phyloP scores from a whole-genome alignment of 257 asterid genomes.

The Cynanchum wilfordii region DNA sequence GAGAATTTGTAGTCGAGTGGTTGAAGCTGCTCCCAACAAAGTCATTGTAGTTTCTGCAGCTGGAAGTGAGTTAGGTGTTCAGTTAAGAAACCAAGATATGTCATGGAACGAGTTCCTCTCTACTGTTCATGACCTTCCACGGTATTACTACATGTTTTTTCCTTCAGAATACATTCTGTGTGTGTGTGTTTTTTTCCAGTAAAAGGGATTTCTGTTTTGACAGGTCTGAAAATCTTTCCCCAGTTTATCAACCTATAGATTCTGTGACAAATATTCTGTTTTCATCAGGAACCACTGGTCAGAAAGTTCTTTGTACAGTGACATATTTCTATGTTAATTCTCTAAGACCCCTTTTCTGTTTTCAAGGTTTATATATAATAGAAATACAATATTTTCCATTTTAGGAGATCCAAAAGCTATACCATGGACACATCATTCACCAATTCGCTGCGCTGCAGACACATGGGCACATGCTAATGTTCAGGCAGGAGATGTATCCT shows the following conservation, averaged over 20 bases:
- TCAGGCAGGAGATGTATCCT: conserved; percentile 58
- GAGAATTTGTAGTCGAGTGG: conserved; percentile 59
- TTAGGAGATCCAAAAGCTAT: conserved; percentile 96
- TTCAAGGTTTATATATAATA: not conserved
- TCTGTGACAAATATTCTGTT: conserved; percentile 74
- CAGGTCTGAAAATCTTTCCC: conserved; percentile 56
- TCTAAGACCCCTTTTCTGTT: not conserved
- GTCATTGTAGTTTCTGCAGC: conserved; percentile 67
- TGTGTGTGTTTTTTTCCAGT: conserved; percentile 1
- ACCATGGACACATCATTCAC: conserved; percentile 93
- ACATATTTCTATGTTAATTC: not conserved
- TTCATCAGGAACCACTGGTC: conserved; percentile 96
- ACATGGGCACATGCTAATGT: conserved; percentile 61
- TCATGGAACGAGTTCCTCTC: conserved; percentile 72
- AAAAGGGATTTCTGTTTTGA: conserved; percentile 19
- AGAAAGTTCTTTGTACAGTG: conserved; percentile 5
- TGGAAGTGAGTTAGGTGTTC: conserved; percentile 58
- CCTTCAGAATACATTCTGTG: not conserved
- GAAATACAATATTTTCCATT: not conserved
- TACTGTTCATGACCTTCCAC: conserved; percentile 39
- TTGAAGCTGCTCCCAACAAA: conserved; percentile 62
- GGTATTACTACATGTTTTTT: conserved; percentile 28
- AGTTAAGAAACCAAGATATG: conserved; percentile 56
- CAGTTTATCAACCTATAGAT: conserved; percentile 61
- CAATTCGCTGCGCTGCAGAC: conserved; percentile 82